Conservation (phyloP, 495 filamentous ascomycete species). For the Penicillium canescens region DNA sequence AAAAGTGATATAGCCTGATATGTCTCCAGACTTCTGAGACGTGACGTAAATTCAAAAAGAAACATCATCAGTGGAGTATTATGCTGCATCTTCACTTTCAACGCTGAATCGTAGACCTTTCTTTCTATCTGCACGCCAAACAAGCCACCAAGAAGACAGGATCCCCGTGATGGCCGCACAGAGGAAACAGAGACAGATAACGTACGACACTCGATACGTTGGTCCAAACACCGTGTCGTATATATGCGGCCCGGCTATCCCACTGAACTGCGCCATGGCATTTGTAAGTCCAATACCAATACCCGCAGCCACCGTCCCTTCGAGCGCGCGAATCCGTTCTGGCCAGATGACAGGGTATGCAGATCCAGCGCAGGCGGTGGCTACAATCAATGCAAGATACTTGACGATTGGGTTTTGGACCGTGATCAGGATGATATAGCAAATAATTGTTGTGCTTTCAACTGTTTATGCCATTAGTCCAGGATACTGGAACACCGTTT, state of each 20-base stretch:
- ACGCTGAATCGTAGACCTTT: background rate
- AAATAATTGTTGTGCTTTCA: conserved; percentile 41
- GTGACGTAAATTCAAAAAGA: too few relatives aligned
- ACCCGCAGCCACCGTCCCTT: conserved; percentile 40
- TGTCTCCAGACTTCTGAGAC: too few relatives aligned
- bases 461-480: conserved; percentile 21
- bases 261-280: conserved; percentile 47
- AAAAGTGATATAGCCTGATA: too few relatives aligned
- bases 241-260: conserved; percentile 42
- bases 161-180: conserved; percentile 35
- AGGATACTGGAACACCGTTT: too few relatives aligned
- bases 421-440: conserved; percentile 46
- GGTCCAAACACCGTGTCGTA: conserved; percentile 43
- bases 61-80: too few relatives aligned
- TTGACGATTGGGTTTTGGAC: conserved; percentile 38
- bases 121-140: conserved; percentile 29
- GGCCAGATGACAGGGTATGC: conserved; percentile 49
- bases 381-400: conserved; percentile 41
- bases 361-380: conserved; percentile 38
- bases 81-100: background rate
- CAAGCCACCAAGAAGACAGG: conserved; percentile 33
- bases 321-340: conserved; percentile 42
- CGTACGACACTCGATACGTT: conserved; percentile 37
- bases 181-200: conserved; percentile 41
- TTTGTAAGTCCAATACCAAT: conserved; percentile 46